Evolutionary conservation across 768 basidiomycete species (phyloP).

Genomic region (Tylopilus balloui): DNA sequence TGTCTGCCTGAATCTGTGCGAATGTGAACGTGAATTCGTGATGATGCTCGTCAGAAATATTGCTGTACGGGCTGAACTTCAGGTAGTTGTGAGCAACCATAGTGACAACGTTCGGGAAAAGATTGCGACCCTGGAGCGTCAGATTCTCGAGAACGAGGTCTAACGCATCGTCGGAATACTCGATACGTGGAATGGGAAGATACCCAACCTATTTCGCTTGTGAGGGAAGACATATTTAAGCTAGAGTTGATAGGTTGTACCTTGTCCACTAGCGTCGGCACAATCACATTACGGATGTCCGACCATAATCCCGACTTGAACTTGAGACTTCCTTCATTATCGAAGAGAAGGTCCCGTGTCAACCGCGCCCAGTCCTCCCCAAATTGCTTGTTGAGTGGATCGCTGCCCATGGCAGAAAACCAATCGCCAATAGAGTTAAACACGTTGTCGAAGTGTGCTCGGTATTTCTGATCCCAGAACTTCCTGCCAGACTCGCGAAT

Average conservation of each 20-base stretch:
- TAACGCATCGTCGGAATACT: constrained; percentile 83
- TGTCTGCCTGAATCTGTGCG: constrained; percentile 86
- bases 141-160: constrained; percentile 95
- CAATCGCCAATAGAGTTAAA: constrained; percentile 69
- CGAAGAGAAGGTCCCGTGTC: constrained; percentile 79
- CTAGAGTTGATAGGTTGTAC: constrained; percentile 38
- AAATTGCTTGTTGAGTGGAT: constrained; percentile 76
- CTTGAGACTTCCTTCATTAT: constrained; percentile 69
- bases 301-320: constrained; percentile 90
- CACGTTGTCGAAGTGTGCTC: constrained; percentile 74
- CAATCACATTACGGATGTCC: constrained; percentile 78
- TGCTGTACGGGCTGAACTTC: constrained; percentile 76
- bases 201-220: constrained; percentile 53
- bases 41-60: constrained; percentile 50
- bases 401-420: constrained; percentile 82
- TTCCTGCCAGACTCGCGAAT: constrained; percentile 66
- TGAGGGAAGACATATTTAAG: background rate
- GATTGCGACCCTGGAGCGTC: constrained; percentile 79
- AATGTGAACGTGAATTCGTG: constrained; percentile 76
- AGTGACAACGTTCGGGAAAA: constrained; percentile 77
- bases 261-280: constrained; percentile 74
- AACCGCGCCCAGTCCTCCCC: constrained; percentile 80
- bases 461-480: constrained; percentile 77
- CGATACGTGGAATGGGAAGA: constrained; percentile 88
- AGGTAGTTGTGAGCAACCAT: constrained; percentile 78